Base-by-base conservation (phyloP, 1,284 basidiomycete genomes). In the Phlebopus sp. region DNA sequence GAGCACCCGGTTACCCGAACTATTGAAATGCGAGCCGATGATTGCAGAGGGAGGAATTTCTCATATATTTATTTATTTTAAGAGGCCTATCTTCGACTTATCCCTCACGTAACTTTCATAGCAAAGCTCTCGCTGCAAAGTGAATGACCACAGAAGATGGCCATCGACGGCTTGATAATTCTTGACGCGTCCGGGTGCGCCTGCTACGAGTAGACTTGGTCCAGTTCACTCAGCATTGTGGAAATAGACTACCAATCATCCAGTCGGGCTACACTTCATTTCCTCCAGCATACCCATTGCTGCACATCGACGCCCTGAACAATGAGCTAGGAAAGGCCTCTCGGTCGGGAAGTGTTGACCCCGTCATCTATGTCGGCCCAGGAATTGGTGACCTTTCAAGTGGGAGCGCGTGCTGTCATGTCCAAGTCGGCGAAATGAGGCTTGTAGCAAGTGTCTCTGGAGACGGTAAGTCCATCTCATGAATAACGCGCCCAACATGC, bases 111-210 rank as follows among this genome's bases (percentile, higher is more conserved):
- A 5, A 5, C 5, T 34, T 5, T 34, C 15, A 11, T 34, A 18
- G n/a, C 6, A 7, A 18, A 19, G 32, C 18, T 29, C 39, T 21
- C 27, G 39, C 13, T 19, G 21, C 34, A 9, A 34, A 17, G 15
- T 42, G 13, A 17, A 32, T 15, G 32, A 35, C 10, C 9, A 29
- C n/a, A 30, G 17, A 42, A 45, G 37, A 90, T 93, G 78, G 81
- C 79, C 49, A 86, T 97, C 66, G 93, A 97, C 70, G 93, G 93
- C 10, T 74, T 97, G 53, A 94, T 97, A 62, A 86, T 96, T 53
- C 75, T 96, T 46, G 92, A 94, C 68, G 75, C 78, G 49, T 77
- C 81, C 55, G 89, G 90, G 85, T 90, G 58, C 60, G 84, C 38
- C 31, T 44, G 50, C 44, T 5, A 45, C 21, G 37, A 36, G 21